phyloP scores from a whole-genome alignment of 2,329 filamentous ascomycete species.

The Chalaropsis ovoidea region DNA sequence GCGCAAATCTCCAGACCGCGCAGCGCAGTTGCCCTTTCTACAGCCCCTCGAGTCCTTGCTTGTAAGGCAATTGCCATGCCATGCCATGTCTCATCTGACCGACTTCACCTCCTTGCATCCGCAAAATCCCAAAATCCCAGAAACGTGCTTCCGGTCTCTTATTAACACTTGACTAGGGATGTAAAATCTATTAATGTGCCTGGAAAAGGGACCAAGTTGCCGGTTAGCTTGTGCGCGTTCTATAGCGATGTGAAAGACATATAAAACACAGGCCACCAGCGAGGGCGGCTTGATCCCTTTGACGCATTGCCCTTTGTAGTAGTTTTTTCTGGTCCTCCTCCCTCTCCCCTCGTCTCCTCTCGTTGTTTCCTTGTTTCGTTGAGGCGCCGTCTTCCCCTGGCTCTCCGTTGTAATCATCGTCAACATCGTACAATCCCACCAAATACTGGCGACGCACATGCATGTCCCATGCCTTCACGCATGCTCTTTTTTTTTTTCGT shows the following conservation, averaged over 20 bases:
- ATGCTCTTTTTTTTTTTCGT: no score
- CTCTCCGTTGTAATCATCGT: no score
- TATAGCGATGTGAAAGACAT: constrained; percentile 1
- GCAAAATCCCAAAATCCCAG: background rate
- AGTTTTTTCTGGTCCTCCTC: background rate
- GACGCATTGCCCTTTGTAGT: background rate
- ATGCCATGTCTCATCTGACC: constrained; percentile 10
- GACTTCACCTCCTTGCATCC: constrained; percentile 6
- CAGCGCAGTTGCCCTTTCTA: background rate
- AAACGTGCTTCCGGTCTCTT: background rate
- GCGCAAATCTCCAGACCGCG: background rate
- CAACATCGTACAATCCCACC: no score
- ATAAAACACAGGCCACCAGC: background rate
- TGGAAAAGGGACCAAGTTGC: background rate
- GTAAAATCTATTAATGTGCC: background rate
- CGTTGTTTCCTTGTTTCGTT: background rate
- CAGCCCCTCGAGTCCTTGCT: constrained; percentile 9
- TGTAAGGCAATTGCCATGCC: background rate
- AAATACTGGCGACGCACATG: background rate
- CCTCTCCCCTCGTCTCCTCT: background rate
- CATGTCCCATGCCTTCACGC: background rate
- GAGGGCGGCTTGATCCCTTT: background rate
- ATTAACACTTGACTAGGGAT: background rate
- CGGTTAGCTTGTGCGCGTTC: background rate
- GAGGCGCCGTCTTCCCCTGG: no score